Evolutionary conservation across 495 filamentous ascomycete genomes (phyloP), one percentile per base, ranked within the genome.

Genomic region (Symbiotaphrina buchneri): DNA sequence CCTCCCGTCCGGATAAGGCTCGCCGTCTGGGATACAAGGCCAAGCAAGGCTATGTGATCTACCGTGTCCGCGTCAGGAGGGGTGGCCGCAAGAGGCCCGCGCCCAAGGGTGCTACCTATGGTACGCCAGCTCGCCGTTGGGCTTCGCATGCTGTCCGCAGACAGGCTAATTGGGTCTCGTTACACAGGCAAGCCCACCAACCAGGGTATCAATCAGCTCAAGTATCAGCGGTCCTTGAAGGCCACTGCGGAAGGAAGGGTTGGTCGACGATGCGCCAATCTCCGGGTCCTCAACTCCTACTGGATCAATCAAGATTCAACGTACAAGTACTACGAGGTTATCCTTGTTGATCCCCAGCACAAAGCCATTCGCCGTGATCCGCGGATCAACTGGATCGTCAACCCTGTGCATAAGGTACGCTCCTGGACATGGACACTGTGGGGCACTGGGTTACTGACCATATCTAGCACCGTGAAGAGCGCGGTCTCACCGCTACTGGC

Each of bases 251-350:
- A 97, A 67, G 87, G 95, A 77, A 90, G 87, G 76, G 85, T 95
- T 50, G 87, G 90, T 48, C 83, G 85, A 55, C 83, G 84, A 52
- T 92, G 82, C 65, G 81, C 83, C 62, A 97, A 97, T 65, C 61
- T 97, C 57, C 77, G 87, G 45, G 90, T 99, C 44, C 71, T 99
- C 53, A 99, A 95, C 71, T 93, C 83, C 44, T 99, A 99, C 81
- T 99, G 87, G 87, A 82, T 95, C 73, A 99, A 99, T 71, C 87
- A 99, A 69, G 87, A 99, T 68, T 93, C 84, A 33, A 95, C 87
- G 61, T 99, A 95, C 79, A 99, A 99, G 71, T 99, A 95, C 73
- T 99, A 69, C 64, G 87, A 99, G 63, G 71, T 99, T 57, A 94
- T 99, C 66, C 77, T 94, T 45, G 90, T 99, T 53, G 87, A 99